Base-by-base conservation (phyloP, 306 rosid genomes). In the Prunus persica region DNA sequence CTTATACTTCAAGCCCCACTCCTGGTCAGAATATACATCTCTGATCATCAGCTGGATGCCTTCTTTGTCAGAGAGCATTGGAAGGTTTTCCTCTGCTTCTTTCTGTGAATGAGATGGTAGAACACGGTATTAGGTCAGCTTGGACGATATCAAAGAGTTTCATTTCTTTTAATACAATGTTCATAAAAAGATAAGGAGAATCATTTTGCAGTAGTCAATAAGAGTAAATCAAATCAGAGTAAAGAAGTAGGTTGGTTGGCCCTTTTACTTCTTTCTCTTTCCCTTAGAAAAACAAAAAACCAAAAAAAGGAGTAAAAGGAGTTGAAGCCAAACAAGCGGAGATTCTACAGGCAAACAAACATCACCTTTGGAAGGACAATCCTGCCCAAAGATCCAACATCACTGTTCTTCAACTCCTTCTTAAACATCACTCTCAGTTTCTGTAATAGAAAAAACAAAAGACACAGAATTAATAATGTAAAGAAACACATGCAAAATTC, bases 331-430 rank as follows among this genome's bases (percentile, higher is more conserved):
- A 43, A 6, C 15, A 57, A 52, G 34, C 16, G 60, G n/a, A 11
- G 25, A 73, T 3, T 14, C 50, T 49, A 49, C 45, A 56, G 3
- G 8, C 1, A 67, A 19, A 27, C 63, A 51, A 16, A 51, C 64
- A 73, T 84, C 65, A 89, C 98, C 93, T 93, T 93, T 22, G 97
- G 96, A 55, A 93, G 87, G 49, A 93, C 81, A 79, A 93, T 91
- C 50, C 93, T 88, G 7, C 89, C 85, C 45, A 82, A 56, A 64
- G 57, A 28, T 32, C 85, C 71, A 77, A 89, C 87, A 7, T 89
- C 98, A 71, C 93, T 93, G 8, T 63, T 75, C 75, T 74, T 74
- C 69, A 91, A 79, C 82, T 72, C 80, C 78, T 91, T 91, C 47
- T 76, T 78, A 32, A 87, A 49, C 73, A 93, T 38, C 25, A 79